These are phyloP conservation scores for Amyloporia xantha DNA, from an alignment of 768 basidiomycete genomes.

Conservation along the genomic window DNA sequence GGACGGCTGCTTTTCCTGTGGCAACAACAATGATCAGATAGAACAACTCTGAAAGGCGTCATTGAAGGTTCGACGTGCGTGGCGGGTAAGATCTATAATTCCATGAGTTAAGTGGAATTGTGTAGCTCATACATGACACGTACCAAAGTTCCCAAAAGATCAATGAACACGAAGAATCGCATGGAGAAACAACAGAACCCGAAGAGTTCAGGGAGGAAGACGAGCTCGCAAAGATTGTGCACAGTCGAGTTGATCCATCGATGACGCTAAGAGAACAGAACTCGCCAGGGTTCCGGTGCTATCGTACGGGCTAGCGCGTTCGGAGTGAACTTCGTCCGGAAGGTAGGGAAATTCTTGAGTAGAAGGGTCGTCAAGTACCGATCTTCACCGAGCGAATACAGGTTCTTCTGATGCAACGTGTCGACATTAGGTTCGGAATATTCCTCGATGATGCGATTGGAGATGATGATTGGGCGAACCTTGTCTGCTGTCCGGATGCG, in stretches of 20 bases:
- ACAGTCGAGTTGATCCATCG: conserved; percentile 99
- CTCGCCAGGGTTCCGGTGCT: conserved; percentile 93
- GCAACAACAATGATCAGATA: conserved; percentile 77
- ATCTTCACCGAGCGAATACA: conserved; percentile 97
- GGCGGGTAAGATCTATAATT: too few relatives aligned
- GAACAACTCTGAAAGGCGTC: conserved; percentile 50
- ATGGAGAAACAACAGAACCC: conserved; percentile 99
- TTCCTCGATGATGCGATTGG: conserved; percentile 84
- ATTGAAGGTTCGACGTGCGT: conserved; percentile 8
- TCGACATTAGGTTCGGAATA: conserved; percentile 96
- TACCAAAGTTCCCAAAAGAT: conserved; percentile 80
- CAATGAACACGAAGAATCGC: conserved; percentile 97
- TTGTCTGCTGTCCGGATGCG: conserved; percentile 91
- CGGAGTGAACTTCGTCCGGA: conserved; percentile 93
- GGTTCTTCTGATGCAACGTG: conserved; percentile 97
- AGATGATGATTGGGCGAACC: conserved; percentile 90
- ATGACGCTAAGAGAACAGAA: conserved; percentile 91
- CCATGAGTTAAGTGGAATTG: conserved; percentile 23
- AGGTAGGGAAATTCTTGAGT: conserved; percentile 89
- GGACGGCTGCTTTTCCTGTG: conserved; percentile 59
- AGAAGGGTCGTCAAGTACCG: conserved; percentile 95
- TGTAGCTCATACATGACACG: conserved; percentile 87
- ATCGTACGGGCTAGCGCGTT: conserved; percentile 94
- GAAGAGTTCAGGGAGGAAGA: conserved; percentile 87
- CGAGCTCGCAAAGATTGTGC: conserved; percentile 90